phyloP scores from a whole-genome alignment of 805 yeast genomes.

The Kodamaea hsintzibuensis region DNA sequence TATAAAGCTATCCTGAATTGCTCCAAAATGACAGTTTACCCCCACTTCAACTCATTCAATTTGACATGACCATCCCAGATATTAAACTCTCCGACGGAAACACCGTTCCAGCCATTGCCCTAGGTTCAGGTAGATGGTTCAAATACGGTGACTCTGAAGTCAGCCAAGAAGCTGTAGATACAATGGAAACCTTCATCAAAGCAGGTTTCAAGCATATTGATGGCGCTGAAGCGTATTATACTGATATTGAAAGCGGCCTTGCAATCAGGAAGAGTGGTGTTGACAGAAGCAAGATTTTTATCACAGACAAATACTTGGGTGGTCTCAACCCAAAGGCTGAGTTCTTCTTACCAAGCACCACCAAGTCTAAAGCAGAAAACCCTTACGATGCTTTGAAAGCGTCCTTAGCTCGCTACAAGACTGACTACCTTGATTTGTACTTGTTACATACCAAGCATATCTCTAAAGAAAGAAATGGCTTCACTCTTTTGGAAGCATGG shows the following conservation, averaged over 20 bases:
- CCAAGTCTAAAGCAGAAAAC: conserved; percentile 12
- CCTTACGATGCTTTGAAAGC: conserved; percentile 44
- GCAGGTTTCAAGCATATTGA: conserved; percentile 61
- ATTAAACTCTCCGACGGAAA: conserved; percentile 34
- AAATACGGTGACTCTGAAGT: conserved; percentile 25
- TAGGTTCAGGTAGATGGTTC: conserved; percentile 49
- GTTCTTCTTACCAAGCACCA: conserved; percentile 34
- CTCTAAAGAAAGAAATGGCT: conserved; percentile 32
- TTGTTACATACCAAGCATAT: conserved; percentile 49
- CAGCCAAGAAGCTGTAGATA: conserved; percentile 39
- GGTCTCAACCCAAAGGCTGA: conserved; percentile 12
- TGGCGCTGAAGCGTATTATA: conserved; percentile 64
- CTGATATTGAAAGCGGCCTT: conserved; percentile 55
- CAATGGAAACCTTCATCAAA: conserved; percentile 47
- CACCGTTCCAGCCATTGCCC: conserved; percentile 44
- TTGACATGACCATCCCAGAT: background rate
- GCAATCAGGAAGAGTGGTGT: conserved; percentile 46
- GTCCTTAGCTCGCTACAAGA: conserved; percentile 38
- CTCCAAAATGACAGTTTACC: too few relatives aligned
- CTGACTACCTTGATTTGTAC: conserved; percentile 53
- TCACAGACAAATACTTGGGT: conserved; percentile 59
- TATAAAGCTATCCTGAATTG: too few relatives aligned
- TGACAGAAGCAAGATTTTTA: conserved; percentile 46
- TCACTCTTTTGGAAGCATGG: conserved; percentile 55
- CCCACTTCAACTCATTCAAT: too few relatives aligned